These are phyloP conservation scores for Sphaerobolus stellatus DNA, from an alignment of 1,284 basidiomycete genomes.

Conservation along the genomic window DNA sequence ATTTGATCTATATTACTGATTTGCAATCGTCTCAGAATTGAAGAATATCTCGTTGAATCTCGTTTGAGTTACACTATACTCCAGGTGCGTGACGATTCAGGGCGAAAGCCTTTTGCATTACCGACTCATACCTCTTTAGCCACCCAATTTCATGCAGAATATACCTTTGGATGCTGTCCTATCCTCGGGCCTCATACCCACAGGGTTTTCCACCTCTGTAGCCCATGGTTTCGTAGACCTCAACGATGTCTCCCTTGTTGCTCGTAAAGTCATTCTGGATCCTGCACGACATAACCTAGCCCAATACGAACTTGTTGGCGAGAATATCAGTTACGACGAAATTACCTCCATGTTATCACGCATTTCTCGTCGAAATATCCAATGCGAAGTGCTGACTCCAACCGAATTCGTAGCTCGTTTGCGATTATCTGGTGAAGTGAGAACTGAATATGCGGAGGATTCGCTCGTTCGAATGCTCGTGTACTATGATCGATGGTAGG, in stretches of 20 bases:
- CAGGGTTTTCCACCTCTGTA: slow-evolving; percentile 20
- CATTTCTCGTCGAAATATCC: too few species aligned
- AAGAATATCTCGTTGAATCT: neutral
- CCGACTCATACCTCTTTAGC: slow-evolving; percentile 17
- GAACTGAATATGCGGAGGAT: slow-evolving; percentile 20
- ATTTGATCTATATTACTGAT: neutral
- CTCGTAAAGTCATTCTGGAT: slow-evolving; percentile 27
- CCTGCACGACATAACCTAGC: slow-evolving; percentile 29
- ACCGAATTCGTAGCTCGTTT: neutral
- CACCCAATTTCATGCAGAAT: slow-evolving; percentile 34
- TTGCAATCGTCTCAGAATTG: neutral
- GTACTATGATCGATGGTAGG: slow-evolving; percentile 32
- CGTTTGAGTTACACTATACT: neutral
- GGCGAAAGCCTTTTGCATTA: too few species aligned
- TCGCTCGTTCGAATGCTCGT: slow-evolving; percentile 29
- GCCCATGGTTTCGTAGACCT: slow-evolving; percentile 35
- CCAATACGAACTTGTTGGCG: slow-evolving; percentile 32
- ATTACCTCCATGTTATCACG: neutral
- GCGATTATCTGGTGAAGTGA: neutral
- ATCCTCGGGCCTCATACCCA: slow-evolving; percentile 16
- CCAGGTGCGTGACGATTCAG: slow-evolving; percentile 6
- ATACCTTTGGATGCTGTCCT: slow-evolving; percentile 21
- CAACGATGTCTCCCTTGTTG: slow-evolving; percentile 27
- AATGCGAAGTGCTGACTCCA: neutral
- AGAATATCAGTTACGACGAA: slow-evolving; percentile 27